phyloP scores from a whole-genome alignment of 129 eudicot genomes.

The Oenanthe sinensis region DNA sequence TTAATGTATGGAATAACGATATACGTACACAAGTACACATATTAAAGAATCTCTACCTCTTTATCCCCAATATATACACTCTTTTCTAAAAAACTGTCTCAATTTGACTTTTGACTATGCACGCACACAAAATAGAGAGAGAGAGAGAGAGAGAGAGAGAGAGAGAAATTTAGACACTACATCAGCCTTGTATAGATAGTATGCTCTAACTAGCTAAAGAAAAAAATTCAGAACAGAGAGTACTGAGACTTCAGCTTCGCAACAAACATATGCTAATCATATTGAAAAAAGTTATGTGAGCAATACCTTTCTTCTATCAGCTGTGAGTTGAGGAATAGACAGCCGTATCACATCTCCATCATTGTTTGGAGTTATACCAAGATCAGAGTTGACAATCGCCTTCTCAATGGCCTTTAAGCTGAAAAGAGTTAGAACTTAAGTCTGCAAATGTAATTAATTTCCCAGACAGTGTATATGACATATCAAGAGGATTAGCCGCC shows the following conservation, averaged over 20 bases:
- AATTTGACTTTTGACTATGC: background rate
- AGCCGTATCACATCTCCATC: slow-evolving; percentile 91
- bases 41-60: background rate
- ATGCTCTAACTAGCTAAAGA: background rate
- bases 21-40: background rate
- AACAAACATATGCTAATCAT: background rate
- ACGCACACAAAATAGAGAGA: background rate
- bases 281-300: background rate
- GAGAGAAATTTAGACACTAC: background rate
- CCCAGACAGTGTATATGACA: background rate
- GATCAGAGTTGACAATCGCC: slow-evolving; percentile 73
- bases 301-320: slow-evolving; percentile 82
- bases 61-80: background rate
- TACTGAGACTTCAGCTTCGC: background rate
- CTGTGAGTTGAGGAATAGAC: slow-evolving; percentile 76
- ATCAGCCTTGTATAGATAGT: background rate
- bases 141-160: background rate
- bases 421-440: slow-evolving; percentile 18
- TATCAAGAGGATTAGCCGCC: too few species aligned
- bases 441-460: background rate
- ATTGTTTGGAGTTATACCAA: slow-evolving; percentile 77
- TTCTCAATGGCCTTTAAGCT: slow-evolving; percentile 93
- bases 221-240: background rate
- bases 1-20: background rate
- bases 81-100: background rate